A percentile compares a stretch with the other conserved stretches of the same genome.
phyloP scores from a whole-genome alignment of 192 early-diverging fungal genomes.

The Linderina pennispora region DNA sequence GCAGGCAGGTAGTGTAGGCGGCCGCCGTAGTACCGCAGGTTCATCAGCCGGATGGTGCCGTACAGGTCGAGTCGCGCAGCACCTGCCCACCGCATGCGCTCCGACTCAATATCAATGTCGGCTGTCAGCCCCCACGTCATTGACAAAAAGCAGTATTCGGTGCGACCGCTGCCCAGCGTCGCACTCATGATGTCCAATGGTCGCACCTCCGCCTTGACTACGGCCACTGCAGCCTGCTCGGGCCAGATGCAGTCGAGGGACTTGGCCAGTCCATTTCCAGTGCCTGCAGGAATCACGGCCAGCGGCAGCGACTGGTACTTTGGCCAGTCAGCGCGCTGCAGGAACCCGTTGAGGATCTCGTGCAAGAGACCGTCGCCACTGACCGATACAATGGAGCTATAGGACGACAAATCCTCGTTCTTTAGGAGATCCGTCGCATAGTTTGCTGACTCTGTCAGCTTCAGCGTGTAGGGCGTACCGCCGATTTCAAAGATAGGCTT shows the following conservation, averaged over 20 bases:
- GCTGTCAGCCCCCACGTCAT: constrained; percentile 55
- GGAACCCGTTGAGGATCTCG: constrained; percentile 42
- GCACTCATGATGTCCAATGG: constrained; percentile 54
- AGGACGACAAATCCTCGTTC: constrained; percentile 27
- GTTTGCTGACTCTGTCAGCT: constrained; percentile 25
- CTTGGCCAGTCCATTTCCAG: constrained; percentile 45
- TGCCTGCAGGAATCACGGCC: constrained; percentile 38
- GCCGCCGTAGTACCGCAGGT: constrained; percentile 54
- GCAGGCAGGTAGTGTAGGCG: constrained; percentile 53
- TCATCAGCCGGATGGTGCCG: constrained; percentile 49
- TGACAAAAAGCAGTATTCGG: constrained; percentile 48
- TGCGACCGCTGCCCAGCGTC: constrained; percentile 33
- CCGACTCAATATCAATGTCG: constrained; percentile 58
- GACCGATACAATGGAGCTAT: constrained; percentile 27
- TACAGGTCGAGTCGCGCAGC: constrained; percentile 40
- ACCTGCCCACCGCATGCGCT: constrained; percentile 50
- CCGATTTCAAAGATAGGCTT: constrained; percentile 42
- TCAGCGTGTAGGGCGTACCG: constrained; percentile 22
- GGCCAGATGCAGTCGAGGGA: constrained; percentile 37
- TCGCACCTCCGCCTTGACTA: constrained; percentile 43
- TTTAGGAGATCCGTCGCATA: constrained; percentile 27
- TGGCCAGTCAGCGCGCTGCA: constrained; percentile 38
- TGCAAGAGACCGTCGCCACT: constrained; percentile 47
- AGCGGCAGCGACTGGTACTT: constrained; percentile 29
- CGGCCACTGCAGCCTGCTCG: constrained; percentile 47